Conservation (phyloP, 305 asterid species). For the Fraxinus paxiana region DNA sequence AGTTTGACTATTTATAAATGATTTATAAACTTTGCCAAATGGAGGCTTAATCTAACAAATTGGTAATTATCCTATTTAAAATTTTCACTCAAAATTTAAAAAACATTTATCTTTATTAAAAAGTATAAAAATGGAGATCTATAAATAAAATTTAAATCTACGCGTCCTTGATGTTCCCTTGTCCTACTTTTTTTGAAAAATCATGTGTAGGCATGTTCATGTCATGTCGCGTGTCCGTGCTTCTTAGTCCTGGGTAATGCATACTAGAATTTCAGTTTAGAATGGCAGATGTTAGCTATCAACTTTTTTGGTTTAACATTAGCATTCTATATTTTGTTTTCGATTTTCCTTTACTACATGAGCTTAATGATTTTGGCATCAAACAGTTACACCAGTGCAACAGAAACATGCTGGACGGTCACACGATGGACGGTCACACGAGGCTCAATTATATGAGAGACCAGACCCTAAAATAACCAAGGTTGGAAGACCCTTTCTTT, state of each 20-base stretch:
- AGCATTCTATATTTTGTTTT: constrained; percentile 5
- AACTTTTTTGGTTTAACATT: background rate
- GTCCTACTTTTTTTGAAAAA: background rate
- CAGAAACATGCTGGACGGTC: constrained; percentile 47
- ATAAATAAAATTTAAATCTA: background rate
- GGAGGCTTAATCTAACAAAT: background rate
- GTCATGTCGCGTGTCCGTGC: background rate
- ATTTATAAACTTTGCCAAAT: background rate
- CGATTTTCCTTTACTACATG: constrained; percentile 15
- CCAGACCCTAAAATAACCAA: constrained; percentile 53
- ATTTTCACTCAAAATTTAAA: background rate
- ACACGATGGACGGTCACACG: constrained; percentile 53
- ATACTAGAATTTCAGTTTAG: background rate
- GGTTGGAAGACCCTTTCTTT: constrained; percentile 41
- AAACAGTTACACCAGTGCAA: constrained; percentile 51
- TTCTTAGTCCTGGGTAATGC: background rate
- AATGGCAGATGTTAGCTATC: background rate
- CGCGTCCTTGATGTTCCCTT: background rate
- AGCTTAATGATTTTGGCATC: constrained; percentile 28
- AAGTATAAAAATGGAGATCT: background rate
- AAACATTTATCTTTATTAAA: background rate
- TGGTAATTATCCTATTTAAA: background rate
- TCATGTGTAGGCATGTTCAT: background rate
- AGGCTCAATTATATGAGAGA: constrained; percentile 54
- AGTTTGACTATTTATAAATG: background rate